Evolutionary conservation across 768 basidiomycete species (phyloP).

Genomic region (Daedaleopsis sinensis): DNA sequence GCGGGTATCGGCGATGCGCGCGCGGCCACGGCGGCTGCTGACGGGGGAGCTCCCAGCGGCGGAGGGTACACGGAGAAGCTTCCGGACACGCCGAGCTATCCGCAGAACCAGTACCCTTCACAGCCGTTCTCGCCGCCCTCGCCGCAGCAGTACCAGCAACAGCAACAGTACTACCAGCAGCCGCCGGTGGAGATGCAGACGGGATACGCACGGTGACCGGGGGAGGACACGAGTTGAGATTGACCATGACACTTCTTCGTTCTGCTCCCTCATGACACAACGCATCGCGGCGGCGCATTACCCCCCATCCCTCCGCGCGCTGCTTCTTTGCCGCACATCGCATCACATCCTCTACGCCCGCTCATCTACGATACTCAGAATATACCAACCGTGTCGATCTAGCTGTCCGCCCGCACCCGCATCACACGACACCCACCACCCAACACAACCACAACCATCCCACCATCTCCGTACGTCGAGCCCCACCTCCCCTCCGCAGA

Average conservation of each 20-base stretch:
- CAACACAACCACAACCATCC: neutral
- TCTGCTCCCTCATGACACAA: neutral
- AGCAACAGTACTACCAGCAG: slow-evolving; percentile 26
- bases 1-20: slow-evolving; percentile 87
- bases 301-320: slow-evolving; percentile 1
- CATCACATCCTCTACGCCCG: slow-evolving; percentile 14
- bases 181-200: slow-evolving; percentile 36
- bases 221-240: slow-evolving; percentile 12
- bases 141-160: slow-evolving; percentile 8
- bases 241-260: neutral
- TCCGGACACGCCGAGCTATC: slow-evolving; percentile 26
- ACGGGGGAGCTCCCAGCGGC: slow-evolving; percentile 36
- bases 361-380: slow-evolving; percentile 19
- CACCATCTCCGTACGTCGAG: neutral
- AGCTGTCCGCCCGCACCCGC: slow-evolving; percentile 7
- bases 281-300: neutral
- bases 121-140: slow-evolving; percentile 14
- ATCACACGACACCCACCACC: neutral
- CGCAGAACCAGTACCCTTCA: slow-evolving; percentile 14
- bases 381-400: slow-evolving; percentile 22
- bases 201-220: slow-evolving; percentile 25
- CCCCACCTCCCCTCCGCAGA: too few species aligned
- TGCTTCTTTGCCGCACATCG: neutral
- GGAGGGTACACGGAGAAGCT: slow-evolving; percentile 26
- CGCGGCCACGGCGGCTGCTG: slow-evolving; percentile 72